Percentiles rank a stretch among this genome's conserved stretches.
Evolutionary conservation across 192 early-diverging fungal species (phyloP).

Genomic region (Phycomyces blakesleeanus): DNA sequence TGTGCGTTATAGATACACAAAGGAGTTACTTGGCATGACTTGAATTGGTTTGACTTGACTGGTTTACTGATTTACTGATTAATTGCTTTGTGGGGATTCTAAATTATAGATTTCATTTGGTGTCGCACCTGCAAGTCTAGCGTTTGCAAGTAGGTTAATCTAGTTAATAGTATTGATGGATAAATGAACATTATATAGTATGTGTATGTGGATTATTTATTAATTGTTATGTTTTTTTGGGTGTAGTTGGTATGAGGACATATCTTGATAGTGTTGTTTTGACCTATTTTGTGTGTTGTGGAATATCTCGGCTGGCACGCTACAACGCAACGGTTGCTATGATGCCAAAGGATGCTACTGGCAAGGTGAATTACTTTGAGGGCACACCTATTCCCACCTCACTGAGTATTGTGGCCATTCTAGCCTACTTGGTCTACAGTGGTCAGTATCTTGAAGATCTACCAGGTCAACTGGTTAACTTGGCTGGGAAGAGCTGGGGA

Average conservation of each 20-base stretch:
- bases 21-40: too few species aligned
- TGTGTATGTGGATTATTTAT: too few species aligned
- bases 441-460: conserved; percentile 7
- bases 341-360: conserved; percentile 62
- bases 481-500: conserved; percentile 47
- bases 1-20: too few species aligned
- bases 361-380: conserved; percentile 81
- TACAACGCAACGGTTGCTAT: conserved; percentile 81
- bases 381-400: conserved; percentile 85
- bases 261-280: conserved; percentile 69
- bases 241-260: conserved; percentile 68
- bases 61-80: too few species aligned
- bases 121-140: conserved; percentile 44
- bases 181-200: too few species aligned
- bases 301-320: conserved; percentile 74
- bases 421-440: conserved; percentile 52
- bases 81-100: too few species aligned
- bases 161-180: background rate
- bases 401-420: conserved; percentile 56
- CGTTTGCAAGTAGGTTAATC: conserved; percentile 48
- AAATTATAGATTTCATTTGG: conserved; percentile 23
- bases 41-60: too few species aligned
- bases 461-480: conserved; percentile 5
- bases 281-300: conserved; percentile 79
- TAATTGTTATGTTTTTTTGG: too few species aligned